Conservation (phyloP, 1,284 basidiomycete species). For the Pseudozyma thailandica region DNA sequence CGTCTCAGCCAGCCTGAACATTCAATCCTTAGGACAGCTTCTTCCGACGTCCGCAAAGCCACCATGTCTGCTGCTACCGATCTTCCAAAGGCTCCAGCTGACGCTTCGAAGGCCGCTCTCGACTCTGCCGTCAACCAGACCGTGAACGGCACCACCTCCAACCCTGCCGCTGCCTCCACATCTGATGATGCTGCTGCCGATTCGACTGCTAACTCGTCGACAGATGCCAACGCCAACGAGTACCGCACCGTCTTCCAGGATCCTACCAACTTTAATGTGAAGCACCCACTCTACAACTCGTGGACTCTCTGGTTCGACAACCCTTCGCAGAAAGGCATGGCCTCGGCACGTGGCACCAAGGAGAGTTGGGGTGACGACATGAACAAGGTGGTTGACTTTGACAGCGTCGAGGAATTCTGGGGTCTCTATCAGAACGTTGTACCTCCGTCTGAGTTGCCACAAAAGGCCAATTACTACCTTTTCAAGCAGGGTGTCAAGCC, state of each 20-base stretch:
- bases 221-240: slow-evolving; percentile 27
- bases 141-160: slow-evolving; percentile 13
- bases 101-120: slow-evolving; percentile 58
- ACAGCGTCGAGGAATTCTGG: slow-evolving; percentile 67
- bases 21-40: neutral
- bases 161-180: slow-evolving; percentile 6
- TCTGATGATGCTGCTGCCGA: slow-evolving; percentile 17
- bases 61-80: slow-evolving; percentile 40
- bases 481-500: slow-evolving; percentile 90
- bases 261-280: slow-evolving; percentile 65
- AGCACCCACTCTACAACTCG: slow-evolving; percentile 65
- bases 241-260: slow-evolving; percentile 66
- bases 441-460: slow-evolving; percentile 90
- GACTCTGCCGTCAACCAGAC: slow-evolving; percentile 51
- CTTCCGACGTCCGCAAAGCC: neutral
- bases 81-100: slow-evolving; percentile 51
- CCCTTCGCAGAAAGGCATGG: slow-evolving; percentile 61
- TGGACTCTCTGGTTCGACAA: slow-evolving; percentile 68
- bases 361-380: slow-evolving; percentile 67
- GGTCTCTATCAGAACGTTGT: slow-evolving; percentile 95
- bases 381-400: slow-evolving; percentile 65
- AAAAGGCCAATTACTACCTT: slow-evolving; percentile 97
- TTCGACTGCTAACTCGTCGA: neutral
- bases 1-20: too few relatives aligned
- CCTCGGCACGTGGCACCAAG: slow-evolving; percentile 58